A percentile compares a stretch with the other conserved stretches of the same genome.
Evolutionary conservation across 768 basidiomycete species (phyloP).

Genomic region (Russula griseocarnosa): DNA sequence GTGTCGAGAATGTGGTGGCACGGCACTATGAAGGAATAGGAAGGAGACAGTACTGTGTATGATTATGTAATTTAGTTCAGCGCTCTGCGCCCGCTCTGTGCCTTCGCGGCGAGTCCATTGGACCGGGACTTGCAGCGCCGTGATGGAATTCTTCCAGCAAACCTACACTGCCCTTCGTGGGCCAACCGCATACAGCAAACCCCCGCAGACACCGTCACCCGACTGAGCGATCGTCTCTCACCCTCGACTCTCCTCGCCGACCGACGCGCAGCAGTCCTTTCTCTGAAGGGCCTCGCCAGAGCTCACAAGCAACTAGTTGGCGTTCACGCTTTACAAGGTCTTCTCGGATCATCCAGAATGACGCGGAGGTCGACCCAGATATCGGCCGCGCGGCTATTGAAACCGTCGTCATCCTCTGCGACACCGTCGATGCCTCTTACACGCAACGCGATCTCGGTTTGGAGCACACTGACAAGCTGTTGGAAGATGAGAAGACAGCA

Average conservation of each 20-base stretch:
- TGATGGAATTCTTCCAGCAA: slow-evolving; percentile 82
- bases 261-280: slow-evolving; percentile 86
- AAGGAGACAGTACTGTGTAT: not conserved
- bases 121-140: not conserved
- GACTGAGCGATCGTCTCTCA: slow-evolving; percentile 84
- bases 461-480: slow-evolving; percentile 76
- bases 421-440: slow-evolving; percentile 56
- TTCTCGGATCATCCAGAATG: slow-evolving; percentile 78
- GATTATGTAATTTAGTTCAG: not conserved
- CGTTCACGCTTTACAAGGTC: slow-evolving; percentile 64
- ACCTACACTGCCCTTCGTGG: slow-evolving; percentile 84
- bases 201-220: slow-evolving; percentile 77
- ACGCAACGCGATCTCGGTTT: slow-evolving; percentile 66
- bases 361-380: slow-evolving; percentile 87
- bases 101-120: not conserved
- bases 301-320: slow-evolving; percentile 92
- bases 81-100: not conserved
- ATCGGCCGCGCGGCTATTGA: slow-evolving; percentile 91
- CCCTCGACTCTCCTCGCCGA: slow-evolving; percentile 89
- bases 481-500: slow-evolving; percentile 64
- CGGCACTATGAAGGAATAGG: not conserved
- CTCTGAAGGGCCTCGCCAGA: slow-evolving; percentile 86
- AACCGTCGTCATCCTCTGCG: slow-evolving; percentile 81
- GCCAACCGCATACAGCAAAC: slow-evolving; percentile 78
- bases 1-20: not conserved